A percentile compares a stretch with the other conserved stretches of the same genome.
Conservation (phyloP, 129 eudicot species). For the Mikania micrantha region DNA sequence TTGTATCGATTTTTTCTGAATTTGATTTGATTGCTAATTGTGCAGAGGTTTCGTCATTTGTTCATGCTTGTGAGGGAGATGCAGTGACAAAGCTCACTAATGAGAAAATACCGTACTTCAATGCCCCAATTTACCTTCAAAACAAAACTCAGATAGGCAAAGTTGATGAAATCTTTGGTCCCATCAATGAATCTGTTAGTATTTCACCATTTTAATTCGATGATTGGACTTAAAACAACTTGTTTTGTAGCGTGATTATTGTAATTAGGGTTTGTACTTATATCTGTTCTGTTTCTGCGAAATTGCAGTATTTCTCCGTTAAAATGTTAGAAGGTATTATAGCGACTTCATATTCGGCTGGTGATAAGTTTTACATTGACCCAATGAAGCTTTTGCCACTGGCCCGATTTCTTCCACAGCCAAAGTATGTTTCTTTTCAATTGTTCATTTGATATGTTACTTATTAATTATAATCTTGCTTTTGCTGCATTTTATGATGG, state of each 20-base stretch:
- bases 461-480: background rate
- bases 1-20: background rate
- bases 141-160: conserved; percentile 95
- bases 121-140: conserved; percentile 88
- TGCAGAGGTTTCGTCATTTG: conserved; percentile 79
- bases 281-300: background rate
- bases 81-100: conserved; percentile 91
- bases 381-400: conserved; percentile 84
- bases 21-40: background rate
- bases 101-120: conserved; percentile 83
- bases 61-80: conserved; percentile 91
- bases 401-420: conserved; percentile 82
- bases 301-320: conserved; percentile 46
- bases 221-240: background rate
- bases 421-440: conserved; percentile 53
- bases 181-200: conserved; percentile 93
- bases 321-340: conserved; percentile 87
- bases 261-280: background rate
- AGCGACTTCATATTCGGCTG: conserved; percentile 67
- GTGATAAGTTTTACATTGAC: conserved; percentile 91
- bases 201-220: background rate
- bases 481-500: background rate
- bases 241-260: background rate
- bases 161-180: conserved; percentile 97
- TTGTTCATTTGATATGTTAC: background rate